Conservation (phyloP, 805 yeast species). For the Ogataea salicorniae region DNA sequence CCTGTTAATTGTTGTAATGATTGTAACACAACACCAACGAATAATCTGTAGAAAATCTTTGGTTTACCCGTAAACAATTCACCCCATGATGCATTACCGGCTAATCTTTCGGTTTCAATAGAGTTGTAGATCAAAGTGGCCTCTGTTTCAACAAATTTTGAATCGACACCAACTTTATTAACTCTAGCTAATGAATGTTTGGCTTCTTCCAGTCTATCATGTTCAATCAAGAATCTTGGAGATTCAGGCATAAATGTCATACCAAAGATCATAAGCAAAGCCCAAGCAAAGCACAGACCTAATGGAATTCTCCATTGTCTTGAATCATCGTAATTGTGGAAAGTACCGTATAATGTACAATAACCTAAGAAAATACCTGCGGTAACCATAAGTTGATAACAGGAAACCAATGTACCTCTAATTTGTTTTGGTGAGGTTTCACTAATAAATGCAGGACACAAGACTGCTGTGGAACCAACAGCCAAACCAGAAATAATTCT, state of each 20-base stretch:
- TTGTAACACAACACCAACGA: constrained; percentile 57
- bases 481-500: constrained; percentile 54
- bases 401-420: constrained; percentile 67
- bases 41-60: constrained; percentile 48
- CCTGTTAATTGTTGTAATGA: constrained; percentile 69
- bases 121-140: constrained; percentile 51
- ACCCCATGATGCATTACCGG: constrained; percentile 62
- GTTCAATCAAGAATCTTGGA: constrained; percentile 57
- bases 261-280: constrained; percentile 42
- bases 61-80: constrained; percentile 63
- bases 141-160: constrained; percentile 50
- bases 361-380: constrained; percentile 69
- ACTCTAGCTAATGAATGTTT: constrained; percentile 48
- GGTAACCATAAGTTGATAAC: constrained; percentile 66
- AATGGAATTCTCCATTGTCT: constrained; percentile 68
- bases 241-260: constrained; percentile 65
- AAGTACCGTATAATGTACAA: constrained; percentile 61
- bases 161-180: constrained; percentile 50
- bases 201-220: constrained; percentile 48
- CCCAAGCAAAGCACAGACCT: constrained; percentile 47
- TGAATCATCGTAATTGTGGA: constrained; percentile 41
- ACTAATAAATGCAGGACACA: constrained; percentile 55
- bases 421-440: constrained; percentile 66
- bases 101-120: constrained; percentile 53
- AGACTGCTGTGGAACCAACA: constrained; percentile 49